These are phyloP conservation scores for Piedraia hortae DNA, from an alignment of 2,329 filamentous ascomycete genomes.

Conservation along the genomic window DNA sequence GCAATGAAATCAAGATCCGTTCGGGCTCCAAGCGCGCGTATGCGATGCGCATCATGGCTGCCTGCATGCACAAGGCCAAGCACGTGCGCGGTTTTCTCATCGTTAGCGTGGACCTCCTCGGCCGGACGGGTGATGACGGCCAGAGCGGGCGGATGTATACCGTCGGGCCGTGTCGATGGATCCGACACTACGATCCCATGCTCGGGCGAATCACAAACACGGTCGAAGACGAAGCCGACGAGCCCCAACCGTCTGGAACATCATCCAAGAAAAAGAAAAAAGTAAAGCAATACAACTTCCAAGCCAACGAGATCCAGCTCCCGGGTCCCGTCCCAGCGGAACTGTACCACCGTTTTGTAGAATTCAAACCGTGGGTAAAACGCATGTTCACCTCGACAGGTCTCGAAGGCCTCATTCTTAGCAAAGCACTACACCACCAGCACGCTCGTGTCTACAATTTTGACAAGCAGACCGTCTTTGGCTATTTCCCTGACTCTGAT, in stretches of 20 bases:
- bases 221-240: slow-evolving; percentile 25
- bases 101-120: slow-evolving; percentile 53
- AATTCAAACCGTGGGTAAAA: slow-evolving; percentile 73
- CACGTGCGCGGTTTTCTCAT: slow-evolving; percentile 44
- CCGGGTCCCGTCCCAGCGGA: slow-evolving; percentile 51
- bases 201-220: slow-evolving; percentile 53
- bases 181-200: slow-evolving; percentile 67
- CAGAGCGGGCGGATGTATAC: slow-evolving; percentile 45
- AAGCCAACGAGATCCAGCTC: slow-evolving; percentile 76
- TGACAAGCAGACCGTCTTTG: slow-evolving; percentile 46
- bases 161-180: slow-evolving; percentile 46
- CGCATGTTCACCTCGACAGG: slow-evolving; percentile 64
- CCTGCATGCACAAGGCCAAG: slow-evolving; percentile 30
- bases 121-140: slow-evolving; percentile 34
- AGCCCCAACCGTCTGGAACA: slow-evolving; percentile 2
- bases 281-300: slow-evolving; percentile 47
- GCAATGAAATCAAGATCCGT: slow-evolving; percentile 53
- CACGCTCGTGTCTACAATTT: slow-evolving; percentile 77
- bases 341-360: slow-evolving; percentile 77
- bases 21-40: slow-evolving; percentile 73
- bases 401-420: slow-evolving; percentile 50
- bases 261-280: slow-evolving; percentile 18
- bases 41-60: slow-evolving; percentile 38
- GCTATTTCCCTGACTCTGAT: slow-evolving; percentile 32
- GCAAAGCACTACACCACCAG: slow-evolving; percentile 70